These are phyloP conservation scores for Hemerocallis citrina DNA, from an alignment of 106 monocot species.

Conservation along the genomic window DNA sequence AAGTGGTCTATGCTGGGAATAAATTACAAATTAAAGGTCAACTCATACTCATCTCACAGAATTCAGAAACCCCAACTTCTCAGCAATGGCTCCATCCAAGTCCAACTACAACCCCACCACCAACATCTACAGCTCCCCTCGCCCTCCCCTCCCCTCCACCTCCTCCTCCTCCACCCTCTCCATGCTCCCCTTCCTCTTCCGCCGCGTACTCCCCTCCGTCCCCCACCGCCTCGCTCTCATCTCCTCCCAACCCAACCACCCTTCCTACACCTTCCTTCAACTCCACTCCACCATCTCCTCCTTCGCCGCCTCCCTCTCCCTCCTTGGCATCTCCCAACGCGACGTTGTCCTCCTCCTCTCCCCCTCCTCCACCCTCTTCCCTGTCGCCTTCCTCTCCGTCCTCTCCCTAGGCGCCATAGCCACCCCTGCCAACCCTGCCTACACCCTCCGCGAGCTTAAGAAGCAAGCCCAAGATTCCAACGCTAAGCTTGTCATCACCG, in stretches of 20 bases:
- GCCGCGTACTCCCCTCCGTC: slow-evolving; percentile 30
- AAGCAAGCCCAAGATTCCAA: slow-evolving; percentile 60
- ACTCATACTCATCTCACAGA: too few species aligned
- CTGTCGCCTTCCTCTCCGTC: slow-evolving; percentile 49
- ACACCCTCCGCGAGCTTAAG: slow-evolving; percentile 54
- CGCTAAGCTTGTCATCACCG: slow-evolving; percentile 41
- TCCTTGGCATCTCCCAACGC: slow-evolving; percentile 24
- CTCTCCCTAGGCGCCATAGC: slow-evolving; percentile 54
- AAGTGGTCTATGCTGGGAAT: too few species aligned
- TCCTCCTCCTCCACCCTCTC: slow-evolving; percentile 34
- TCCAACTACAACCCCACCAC: slow-evolving; percentile 56
- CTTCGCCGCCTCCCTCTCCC: slow-evolving; percentile 26
- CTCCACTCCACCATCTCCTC: slow-evolving; percentile 44
- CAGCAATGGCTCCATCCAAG: slow-evolving; percentile 11
- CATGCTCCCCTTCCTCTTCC: slow-evolving; percentile 59
- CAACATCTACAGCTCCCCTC: slow-evolving; percentile 54
- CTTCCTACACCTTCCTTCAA: slow-evolving; percentile 43
- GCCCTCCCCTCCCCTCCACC: slow-evolving; percentile 43
- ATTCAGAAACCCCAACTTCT: slow-evolving; percentile 27
- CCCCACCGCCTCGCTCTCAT: slow-evolving; percentile 47
- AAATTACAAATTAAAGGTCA: too few species aligned
- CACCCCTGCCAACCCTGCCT: slow-evolving; percentile 70
- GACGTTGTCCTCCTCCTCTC: slow-evolving; percentile 76
- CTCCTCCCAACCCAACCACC: slow-evolving; percentile 55
- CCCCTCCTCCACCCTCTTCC: slow-evolving; percentile 62